A percentile compares a stretch with the other conserved stretches of the same genome.
Conservation (phyloP, 2,329 filamentous ascomycete species). For the Sporothrix phasma region DNA sequence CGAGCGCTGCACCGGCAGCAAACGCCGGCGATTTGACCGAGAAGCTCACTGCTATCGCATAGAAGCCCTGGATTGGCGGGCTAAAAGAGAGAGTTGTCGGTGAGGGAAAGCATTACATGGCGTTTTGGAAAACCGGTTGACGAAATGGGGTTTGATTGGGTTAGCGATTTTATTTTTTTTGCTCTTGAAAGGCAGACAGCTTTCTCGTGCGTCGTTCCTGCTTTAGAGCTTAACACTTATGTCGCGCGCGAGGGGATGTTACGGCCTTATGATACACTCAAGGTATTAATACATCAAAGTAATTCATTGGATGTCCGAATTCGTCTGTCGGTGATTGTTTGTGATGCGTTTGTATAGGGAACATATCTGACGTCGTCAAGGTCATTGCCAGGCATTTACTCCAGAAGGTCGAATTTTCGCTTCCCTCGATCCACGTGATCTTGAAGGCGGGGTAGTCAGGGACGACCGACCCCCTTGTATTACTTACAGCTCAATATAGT, state of each 20-base stretch:
- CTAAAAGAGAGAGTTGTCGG: too few relatives aligned
- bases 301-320: neutral
- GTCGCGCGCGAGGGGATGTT: neutral
- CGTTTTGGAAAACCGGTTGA: neutral
- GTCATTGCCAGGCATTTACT: neutral
- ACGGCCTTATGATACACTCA: conserved; percentile 1
- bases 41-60: neutral
- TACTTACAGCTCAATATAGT: too few relatives aligned
- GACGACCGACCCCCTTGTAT: too few relatives aligned
- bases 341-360: neutral
- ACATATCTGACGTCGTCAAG: neutral
- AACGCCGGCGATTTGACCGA: neutral
- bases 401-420: too few relatives aligned
- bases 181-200: neutral
- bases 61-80: too few relatives aligned
- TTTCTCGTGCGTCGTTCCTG: neutral
- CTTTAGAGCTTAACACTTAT: too few relatives aligned
- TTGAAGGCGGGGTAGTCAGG: too few relatives aligned
- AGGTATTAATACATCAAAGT: neutral
- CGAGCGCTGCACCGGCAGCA: neutral
- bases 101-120: conserved; percentile 4
- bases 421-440: neutral
- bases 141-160: neutral
- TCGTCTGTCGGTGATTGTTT: neutral
- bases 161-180: neutral